These are phyloP conservation scores for Microcyclospora pomicola DNA, from an alignment of 2,329 filamentous ascomycete genomes.

Conservation along the genomic window DNA sequence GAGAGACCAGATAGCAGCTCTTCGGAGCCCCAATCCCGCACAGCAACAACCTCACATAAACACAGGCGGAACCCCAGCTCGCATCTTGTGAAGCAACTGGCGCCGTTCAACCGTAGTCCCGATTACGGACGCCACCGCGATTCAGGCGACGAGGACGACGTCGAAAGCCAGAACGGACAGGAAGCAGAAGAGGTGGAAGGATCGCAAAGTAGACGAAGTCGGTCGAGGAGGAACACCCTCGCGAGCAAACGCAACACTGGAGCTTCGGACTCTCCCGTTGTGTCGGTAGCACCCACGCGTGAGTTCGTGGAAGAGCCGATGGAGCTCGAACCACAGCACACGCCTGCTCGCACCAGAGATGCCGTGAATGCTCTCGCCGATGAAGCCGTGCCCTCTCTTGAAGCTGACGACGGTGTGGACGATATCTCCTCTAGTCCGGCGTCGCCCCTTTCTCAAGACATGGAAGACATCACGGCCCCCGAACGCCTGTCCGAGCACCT, in stretches of 20 bases:
- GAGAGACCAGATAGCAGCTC: slow-evolving; percentile 13
- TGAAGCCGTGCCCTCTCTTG: not conserved
- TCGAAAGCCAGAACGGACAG: slow-evolving; percentile 16
- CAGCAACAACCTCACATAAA: slow-evolving; percentile 7
- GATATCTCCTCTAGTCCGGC: not conserved
- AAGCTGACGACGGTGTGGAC: slow-evolving; percentile 4
- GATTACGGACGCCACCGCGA: slow-evolving; percentile 20
- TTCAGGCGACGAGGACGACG: slow-evolving; percentile 23
- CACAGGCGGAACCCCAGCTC: slow-evolving; percentile 19
- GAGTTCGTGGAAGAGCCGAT: no score
- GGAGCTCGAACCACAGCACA: not conserved
- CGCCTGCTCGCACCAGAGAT: not conserved
- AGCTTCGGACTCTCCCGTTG: no score
- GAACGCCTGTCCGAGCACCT: slow-evolving; percentile 1
- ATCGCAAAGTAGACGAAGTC: not conserved
- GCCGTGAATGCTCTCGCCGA: not conserved
- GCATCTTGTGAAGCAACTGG: slow-evolving; percentile 26
- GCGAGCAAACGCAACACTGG: not conserved
- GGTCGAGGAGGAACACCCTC: not conserved
- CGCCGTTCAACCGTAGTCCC: slow-evolving; percentile 25
- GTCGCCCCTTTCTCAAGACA: not conserved
- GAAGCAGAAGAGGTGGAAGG: not conserved
- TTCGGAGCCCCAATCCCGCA: slow-evolving; percentile 15
- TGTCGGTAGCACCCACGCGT: no score
- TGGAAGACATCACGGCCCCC: slow-evolving; percentile 10